Evolutionary conservation across 305 asterid species (phyloP), one percentile per base, ranked within the genome.

Genomic region (Coffea humblotiana): DNA sequence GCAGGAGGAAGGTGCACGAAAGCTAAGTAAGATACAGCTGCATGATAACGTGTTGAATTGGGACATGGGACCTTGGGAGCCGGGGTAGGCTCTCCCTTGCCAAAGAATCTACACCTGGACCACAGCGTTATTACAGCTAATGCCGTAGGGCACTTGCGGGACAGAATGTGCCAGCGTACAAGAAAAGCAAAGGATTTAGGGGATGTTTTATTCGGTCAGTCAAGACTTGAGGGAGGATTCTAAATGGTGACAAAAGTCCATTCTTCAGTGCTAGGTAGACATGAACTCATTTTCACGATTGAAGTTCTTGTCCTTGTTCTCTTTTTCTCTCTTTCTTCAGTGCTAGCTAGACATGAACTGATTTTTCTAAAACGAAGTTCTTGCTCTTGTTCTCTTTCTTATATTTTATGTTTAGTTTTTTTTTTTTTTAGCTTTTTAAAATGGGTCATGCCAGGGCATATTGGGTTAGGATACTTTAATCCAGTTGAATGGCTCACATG

Each of bases 41-140:
- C 76, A 49, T 61, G 45, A 71, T 21, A 77, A 51, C 81, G 45
- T 48, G 84, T 81, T 18, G 15, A 71, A 23, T 45, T 58, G 71
- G 54, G 81, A 73, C 19, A 58, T n/a, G 52, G 76, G 77, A 29
- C 13, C 21, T 16, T n/a, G 52, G 74, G 80, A 29, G 48, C 29
- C 12, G 77, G 65, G 72, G 77, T 32, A 7, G 66, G 68, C 78
- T 21, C 15, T 18, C 45, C 29, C 72, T 48, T 65, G 78, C 74
- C 37, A 37, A 65, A 56, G 78, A 80, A 80, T 81, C 78, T 78
- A 71, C 80, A 84, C 72, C 67, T 40, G 40, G 85, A 81, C 78
- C 75, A 75, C 87, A 69, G 82, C 86, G 8, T 29, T 80, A 37
- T 51, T 83, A 73, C 86, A 84, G 83, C 87, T 81, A 72, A 72